Percentiles rank a stretch among this genome's conserved stretches.
Conservation (phyloP, 2,329 filamentous ascomycete species). For the Alternaria triticina region DNA sequence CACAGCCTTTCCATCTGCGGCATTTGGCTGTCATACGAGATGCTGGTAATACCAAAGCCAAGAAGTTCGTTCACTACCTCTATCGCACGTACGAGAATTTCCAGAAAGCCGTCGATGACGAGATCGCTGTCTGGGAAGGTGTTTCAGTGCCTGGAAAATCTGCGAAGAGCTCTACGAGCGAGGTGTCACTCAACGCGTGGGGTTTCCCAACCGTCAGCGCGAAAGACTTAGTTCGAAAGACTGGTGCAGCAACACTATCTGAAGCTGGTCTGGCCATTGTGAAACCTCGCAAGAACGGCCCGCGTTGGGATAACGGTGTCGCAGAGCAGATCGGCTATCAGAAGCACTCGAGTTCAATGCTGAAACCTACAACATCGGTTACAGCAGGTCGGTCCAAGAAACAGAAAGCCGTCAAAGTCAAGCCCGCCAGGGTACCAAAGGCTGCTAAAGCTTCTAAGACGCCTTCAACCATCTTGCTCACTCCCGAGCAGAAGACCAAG, state of each 20-base stretch:
- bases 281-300: constrained; percentile 20
- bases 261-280: constrained; percentile 32
- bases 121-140: constrained; percentile 61
- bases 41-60: constrained; percentile 55
- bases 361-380: constrained; percentile 5
- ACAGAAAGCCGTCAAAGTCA: constrained; percentile 1
- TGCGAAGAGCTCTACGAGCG: constrained; percentile 10
- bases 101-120: constrained; percentile 58
- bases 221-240: constrained; percentile 25
- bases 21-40: constrained; percentile 65
- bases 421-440: neutral
- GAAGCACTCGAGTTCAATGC: constrained; percentile 14
- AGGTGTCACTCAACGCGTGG: constrained; percentile 32
- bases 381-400: neutral
- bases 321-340: constrained; percentile 31
- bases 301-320: constrained; percentile 36
- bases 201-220: constrained; percentile 32
- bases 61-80: constrained; percentile 55
- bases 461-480: constrained; percentile 22
- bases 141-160: constrained; percentile 45
- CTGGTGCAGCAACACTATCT: constrained; percentile 35
- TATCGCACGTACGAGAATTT: constrained; percentile 63
- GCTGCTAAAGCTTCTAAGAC: neutral
- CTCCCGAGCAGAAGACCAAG: constrained; percentile 29
- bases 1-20: constrained; percentile 64